Evolutionary conservation across 164 flowering plant species (phyloP), one percentile per base, ranked within the genome.

Genomic region (Liquidambar formosana): DNA sequence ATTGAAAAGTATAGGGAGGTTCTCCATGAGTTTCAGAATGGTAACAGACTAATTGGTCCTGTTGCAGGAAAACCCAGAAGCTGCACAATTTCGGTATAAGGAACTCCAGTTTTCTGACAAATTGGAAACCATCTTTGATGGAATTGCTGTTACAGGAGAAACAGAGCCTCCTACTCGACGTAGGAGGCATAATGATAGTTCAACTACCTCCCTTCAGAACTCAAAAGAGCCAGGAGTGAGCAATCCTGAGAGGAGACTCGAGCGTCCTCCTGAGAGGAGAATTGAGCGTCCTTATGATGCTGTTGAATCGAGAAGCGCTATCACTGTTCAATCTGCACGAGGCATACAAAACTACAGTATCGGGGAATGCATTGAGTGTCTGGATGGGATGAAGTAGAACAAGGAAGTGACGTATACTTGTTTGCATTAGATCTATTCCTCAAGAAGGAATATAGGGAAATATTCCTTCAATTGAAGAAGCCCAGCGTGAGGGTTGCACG

Each of bases 321-420:
- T 57, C 2, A 57, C 65, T 0, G 59, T 73, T 33, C 72, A 67
- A 15, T 49, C 71, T 45, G 52, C 22, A 25, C 58, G 23, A 48
- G 49, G 25, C 11, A 75, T 59, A 14, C 59, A 5, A 8, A 46
- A 26, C 38, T 80, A 80, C 25, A 75, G 73, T n/a, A 78, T 80
- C 65, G 79, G 79, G 21, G 79, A 81, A 47, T 81, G 81, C 79
- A 78, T 81, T 4, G 77, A 78, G 19, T 78, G 84, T 63, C 71
- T 81, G 41, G 81, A 81, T 71, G 68, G 41, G 25, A 70, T 81
- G 66, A 78, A 59, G 68, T 81, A 14, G 79, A 78, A 27, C 79
- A 70, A 68, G 84, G 79, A 27, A 63, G 79, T 58, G 79, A 73
- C 16, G 71, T 80, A n/a, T 80, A 78, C 69, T 58, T 81, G 58